These are phyloP conservation scores for Pseudozyma hubeiensis DNA, from an alignment of 1,284 basidiomycete genomes.

Conservation along the genomic window DNA sequence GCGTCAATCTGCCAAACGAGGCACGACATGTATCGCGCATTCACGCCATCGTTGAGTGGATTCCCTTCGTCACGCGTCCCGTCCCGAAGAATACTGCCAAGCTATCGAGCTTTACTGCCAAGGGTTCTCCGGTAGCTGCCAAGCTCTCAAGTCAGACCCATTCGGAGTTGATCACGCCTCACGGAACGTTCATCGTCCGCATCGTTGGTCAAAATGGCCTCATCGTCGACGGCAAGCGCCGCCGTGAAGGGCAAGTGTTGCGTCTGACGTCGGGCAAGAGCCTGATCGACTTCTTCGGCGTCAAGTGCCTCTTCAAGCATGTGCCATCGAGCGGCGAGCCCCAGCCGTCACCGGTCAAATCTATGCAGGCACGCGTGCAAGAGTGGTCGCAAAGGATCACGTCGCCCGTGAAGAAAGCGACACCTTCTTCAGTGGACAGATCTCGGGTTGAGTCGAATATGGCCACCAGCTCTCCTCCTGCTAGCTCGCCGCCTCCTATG, in stretches of 20 bases:
- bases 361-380: constrained; percentile 16
- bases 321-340: constrained; percentile 25
- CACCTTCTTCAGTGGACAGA: not conserved
- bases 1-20: constrained; percentile 56
- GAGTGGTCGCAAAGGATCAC: constrained; percentile 31
- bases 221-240: constrained; percentile 62
- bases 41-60: constrained; percentile 66
- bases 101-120: constrained; percentile 28
- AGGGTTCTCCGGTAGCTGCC: constrained; percentile 28
- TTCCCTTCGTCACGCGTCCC: constrained; percentile 53
- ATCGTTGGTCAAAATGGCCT: constrained; percentile 67
- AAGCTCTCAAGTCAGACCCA: constrained; percentile 9
- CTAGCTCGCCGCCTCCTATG: constrained; percentile 39
- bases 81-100: constrained; percentile 16
- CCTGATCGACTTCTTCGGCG: constrained; percentile 62
- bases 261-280: constrained; percentile 53
- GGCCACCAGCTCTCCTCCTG: constrained; percentile 29
- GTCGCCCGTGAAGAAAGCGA: constrained; percentile 41
- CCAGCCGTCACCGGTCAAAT: constrained; percentile 30
- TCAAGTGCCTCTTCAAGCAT: constrained; percentile 46
- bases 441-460: not conserved
- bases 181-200: constrained; percentile 60
- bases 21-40: constrained; percentile 63
- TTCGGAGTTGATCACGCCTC: constrained; percentile 5
- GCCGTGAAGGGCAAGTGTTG: constrained; percentile 59